A percentile compares a stretch with the other conserved stretches of the same genome.
phyloP scores from a whole-genome alignment of 106 monocot species.

The Chionographis japonica region DNA sequence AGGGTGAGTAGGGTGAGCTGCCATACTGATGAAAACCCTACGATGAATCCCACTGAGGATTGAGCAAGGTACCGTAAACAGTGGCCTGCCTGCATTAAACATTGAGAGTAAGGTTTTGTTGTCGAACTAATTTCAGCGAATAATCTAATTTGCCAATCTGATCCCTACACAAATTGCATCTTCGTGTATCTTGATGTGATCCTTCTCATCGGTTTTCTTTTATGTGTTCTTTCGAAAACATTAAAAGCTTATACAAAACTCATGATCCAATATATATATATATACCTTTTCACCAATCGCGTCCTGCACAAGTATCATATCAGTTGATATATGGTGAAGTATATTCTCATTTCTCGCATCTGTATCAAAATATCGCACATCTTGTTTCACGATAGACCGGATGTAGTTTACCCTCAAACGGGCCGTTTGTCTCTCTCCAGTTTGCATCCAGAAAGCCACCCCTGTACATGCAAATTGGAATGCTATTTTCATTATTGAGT shows the following conservation, averaged over 20 bases:
- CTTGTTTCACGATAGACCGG: constrained; percentile 24
- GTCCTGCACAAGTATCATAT: constrained; percentile 33
- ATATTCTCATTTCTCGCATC: constrained; percentile 24
- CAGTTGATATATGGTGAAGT: constrained; percentile 28
- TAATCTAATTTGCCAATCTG: no score
- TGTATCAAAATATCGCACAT: constrained; percentile 27
- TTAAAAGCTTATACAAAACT: no score
- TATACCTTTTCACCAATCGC: constrained; percentile 35
- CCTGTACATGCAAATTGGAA: constrained; percentile 5
- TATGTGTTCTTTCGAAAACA: no score
- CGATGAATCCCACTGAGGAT: constrained; percentile 26
- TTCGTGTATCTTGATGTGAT: no score
- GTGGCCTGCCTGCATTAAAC: constrained; percentile 26
- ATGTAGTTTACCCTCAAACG: constrained; percentile 28
- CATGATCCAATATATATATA: no score
- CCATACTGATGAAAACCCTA: constrained; percentile 38
- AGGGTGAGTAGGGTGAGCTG: constrained; percentile 32
- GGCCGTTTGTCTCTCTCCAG: constrained; percentile 39
- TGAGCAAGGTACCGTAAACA: constrained; percentile 24
- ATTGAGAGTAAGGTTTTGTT: background rate
- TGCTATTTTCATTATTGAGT: background rate
- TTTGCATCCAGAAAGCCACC: constrained; percentile 40
- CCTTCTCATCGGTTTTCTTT: background rate
- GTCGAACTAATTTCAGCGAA: no score
- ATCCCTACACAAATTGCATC: no score